Evolutionary conservation across 495 filamentous ascomycete genomes (phyloP).

Genomic region (Lasiosphaeriaceae sp.): DNA sequence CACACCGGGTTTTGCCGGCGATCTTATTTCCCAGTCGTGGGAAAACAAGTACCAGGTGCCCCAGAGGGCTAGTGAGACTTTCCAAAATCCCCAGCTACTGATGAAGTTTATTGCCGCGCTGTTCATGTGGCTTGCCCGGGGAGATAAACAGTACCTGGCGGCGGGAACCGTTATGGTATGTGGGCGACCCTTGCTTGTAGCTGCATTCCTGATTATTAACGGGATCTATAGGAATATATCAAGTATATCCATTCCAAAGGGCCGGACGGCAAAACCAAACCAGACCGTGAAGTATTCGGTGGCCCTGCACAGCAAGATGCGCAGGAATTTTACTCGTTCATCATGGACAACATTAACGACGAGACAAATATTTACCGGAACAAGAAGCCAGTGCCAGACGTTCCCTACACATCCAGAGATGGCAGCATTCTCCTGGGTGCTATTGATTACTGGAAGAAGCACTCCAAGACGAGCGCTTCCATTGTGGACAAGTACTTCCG

Average conservation of each 20-base stretch:
- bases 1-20: slow-evolving; percentile 65
- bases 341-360: slow-evolving; percentile 35
- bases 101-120: slow-evolving; percentile 70
- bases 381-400: slow-evolving; percentile 12
- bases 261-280: slow-evolving; percentile 3
- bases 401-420: slow-evolving; percentile 16
- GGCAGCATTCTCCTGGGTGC: slow-evolving; percentile 22
- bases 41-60: slow-evolving; percentile 37
- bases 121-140: slow-evolving; percentile 65
- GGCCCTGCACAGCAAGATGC: slow-evolving; percentile 40
- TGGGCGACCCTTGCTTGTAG: background rate
- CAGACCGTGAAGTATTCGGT: slow-evolving; percentile 26
- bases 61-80: slow-evolving; percentile 58
- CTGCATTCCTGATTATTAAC: slow-evolving; percentile 20
- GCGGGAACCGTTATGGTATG: slow-evolving; percentile 63
- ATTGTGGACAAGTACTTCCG: slow-evolving; percentile 38
- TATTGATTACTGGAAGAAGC: slow-evolving; percentile 27
- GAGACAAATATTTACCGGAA: slow-evolving; percentile 38
- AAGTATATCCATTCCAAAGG: slow-evolving; percentile 26
- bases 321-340: slow-evolving; percentile 38
- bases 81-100: slow-evolving; percentile 74
- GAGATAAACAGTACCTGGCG: slow-evolving; percentile 49
- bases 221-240: slow-evolving; percentile 35
- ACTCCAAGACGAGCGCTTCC: slow-evolving; percentile 18
- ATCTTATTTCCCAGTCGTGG: slow-evolving; percentile 58